phyloP scores from a whole-genome alignment of 306 rosid species.

The Datisca glomerata region DNA sequence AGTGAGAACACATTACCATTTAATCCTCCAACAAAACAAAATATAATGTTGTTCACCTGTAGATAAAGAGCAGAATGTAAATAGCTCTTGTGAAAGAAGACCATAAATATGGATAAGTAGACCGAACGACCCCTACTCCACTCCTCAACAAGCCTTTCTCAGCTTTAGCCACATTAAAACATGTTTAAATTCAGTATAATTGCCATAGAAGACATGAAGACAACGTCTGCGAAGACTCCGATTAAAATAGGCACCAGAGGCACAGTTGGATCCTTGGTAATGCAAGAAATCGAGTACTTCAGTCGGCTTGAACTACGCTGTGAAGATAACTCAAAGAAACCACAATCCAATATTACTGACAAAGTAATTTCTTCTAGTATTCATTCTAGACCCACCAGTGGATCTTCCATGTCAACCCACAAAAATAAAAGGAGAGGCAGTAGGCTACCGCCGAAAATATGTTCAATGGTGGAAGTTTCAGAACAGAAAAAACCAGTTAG shows the following conservation, averaged over 20 bases:
- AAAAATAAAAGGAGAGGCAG: constrained; percentile 44
- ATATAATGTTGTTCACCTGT: too few species aligned
- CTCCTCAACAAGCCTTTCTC: too few species aligned
- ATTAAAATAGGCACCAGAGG: constrained; percentile 53
- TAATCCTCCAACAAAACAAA: too few species aligned
- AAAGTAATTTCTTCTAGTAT: too few species aligned
- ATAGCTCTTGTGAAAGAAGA: too few species aligned
- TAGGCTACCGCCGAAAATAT: constrained; percentile 47
- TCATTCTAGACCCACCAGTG: too few species aligned
- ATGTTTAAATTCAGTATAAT: constrained; percentile 28
- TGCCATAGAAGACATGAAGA: too few species aligned
- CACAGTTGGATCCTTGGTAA: constrained; percentile 51
- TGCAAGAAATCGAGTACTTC: constrained; percentile 60
- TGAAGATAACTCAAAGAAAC: constrained; percentile 20
- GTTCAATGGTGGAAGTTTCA: constrained; percentile 54
- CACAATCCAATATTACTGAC: too few species aligned
- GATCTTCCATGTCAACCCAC: constrained; percentile 22
- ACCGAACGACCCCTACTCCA: too few species aligned
- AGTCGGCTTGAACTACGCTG: constrained; percentile 26
- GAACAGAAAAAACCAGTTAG: constrained; percentile 33
- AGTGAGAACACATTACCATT: too few species aligned
- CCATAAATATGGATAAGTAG: too few species aligned
- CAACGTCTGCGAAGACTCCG: constrained; percentile 25
- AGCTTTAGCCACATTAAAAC: neutral
- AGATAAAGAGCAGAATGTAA: too few species aligned